A percentile compares a stretch with the other conserved stretches of the same genome.
These are phyloP conservation scores for Austroboletus rostrupii DNA, from an alignment of 1,284 basidiomycete species.

Conservation along the genomic window DNA sequence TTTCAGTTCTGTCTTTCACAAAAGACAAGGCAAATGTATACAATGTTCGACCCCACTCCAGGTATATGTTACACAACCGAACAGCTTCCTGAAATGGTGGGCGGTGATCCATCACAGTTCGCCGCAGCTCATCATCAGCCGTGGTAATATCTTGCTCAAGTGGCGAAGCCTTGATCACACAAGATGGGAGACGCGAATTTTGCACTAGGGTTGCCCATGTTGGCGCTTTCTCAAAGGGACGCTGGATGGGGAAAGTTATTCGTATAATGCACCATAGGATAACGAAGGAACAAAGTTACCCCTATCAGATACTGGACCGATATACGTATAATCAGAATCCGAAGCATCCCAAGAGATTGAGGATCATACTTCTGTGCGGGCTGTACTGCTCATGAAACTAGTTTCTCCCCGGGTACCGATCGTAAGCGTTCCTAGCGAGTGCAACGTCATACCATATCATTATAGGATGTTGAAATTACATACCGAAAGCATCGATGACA, in stretches of 20 bases:
- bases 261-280: neutral
- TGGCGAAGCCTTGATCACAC: conserved; percentile 29
- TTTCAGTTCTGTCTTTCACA: conserved; percentile 5
- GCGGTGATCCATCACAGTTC: conserved; percentile 40
- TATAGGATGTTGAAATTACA: neutral
- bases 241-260: conserved; percentile 6
- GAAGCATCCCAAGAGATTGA: neutral
- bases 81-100: conserved; percentile 53
- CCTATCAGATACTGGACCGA: conserved; percentile 47
- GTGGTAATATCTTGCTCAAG: conserved; percentile 32
- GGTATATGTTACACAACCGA: conserved; percentile 51
- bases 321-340: neutral
- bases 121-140: conserved; percentile 31
- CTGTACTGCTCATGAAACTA: conserved; percentile 57
- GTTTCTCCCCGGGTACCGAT: conserved; percentile 52
- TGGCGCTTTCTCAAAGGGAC: conserved; percentile 17
- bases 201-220: conserved; percentile 15
- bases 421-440: conserved; percentile 50
- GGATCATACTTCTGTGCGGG: conserved; percentile 54
- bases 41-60: conserved; percentile 51
- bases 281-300: conserved; percentile 31
- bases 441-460: neutral
- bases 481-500: conserved; percentile 57
- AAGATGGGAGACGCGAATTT: conserved; percentile 32
- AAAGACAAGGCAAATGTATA: conserved; percentile 24